A percentile compares a stretch with the other conserved stretches of the same genome.
These are phyloP conservation scores for Achaetomium macrosporum DNA, from an alignment of 2,329 filamentous ascomycete species.

Conservation along the genomic window DNA sequence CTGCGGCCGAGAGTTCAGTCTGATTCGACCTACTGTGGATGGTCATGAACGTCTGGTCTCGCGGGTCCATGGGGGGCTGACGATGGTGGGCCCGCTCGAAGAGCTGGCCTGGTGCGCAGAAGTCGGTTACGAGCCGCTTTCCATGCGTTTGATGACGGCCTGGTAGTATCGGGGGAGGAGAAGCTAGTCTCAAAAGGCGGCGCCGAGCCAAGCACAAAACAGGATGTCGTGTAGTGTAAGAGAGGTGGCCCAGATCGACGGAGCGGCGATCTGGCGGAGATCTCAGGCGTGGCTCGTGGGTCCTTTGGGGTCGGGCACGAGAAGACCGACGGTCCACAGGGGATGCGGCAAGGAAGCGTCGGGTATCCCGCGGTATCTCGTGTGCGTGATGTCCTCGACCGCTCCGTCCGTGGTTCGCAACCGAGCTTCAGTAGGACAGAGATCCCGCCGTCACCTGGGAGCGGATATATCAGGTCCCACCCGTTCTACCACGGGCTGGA, in stretches of 20 bases:
- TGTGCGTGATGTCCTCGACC: slow-evolving; percentile 29
- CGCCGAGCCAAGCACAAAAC: slow-evolving; percentile 13
- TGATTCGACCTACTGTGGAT: slow-evolving; percentile 65
- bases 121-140: slow-evolving; percentile 18
- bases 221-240: slow-evolving; percentile 11
- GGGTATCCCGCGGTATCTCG: slow-evolving; percentile 13
- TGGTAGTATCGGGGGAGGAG: slow-evolving; percentile 12
- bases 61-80: slow-evolving; percentile 56
- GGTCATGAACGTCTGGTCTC: slow-evolving; percentile 86
- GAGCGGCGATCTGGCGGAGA: background rate
- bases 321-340: slow-evolving; percentile 9
- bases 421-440: slow-evolving; percentile 30
- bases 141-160: slow-evolving; percentile 19
- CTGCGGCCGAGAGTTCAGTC: background rate
- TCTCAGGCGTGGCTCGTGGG: slow-evolving; percentile 5
- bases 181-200: slow-evolving; percentile 19
- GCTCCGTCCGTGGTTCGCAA: slow-evolving; percentile 27
- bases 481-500: slow-evolving; percentile 27
- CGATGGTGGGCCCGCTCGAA: slow-evolving; percentile 21
- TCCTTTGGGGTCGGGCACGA: slow-evolving; percentile 5
- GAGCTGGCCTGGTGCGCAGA: slow-evolving; percentile 19
- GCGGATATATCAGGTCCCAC: slow-evolving; percentile 30
- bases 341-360: slow-evolving; percentile 10
- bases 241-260: background rate
- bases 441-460: slow-evolving; percentile 35